Percentiles rank a stretch among this genome's conserved stretches.
Conservation (phyloP, 169 alveolate species). For the Plasmodium cynomolgi region DNA sequence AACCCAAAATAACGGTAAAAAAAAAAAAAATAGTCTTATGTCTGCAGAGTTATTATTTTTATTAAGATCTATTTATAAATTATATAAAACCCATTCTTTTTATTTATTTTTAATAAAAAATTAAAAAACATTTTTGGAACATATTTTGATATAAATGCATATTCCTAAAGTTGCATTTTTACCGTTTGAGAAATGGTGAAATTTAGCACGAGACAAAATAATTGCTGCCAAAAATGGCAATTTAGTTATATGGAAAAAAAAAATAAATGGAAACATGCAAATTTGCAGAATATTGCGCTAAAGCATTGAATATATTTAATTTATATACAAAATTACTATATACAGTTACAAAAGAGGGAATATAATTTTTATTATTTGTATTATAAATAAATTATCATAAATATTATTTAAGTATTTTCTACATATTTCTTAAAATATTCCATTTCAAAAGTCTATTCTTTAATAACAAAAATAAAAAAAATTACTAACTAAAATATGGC, state of each 20-base stretch:
- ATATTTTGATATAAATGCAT: too few relatives aligned
- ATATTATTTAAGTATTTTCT: neutral
- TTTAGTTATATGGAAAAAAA: neutral
- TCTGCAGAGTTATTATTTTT: neutral
- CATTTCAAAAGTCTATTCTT: too few relatives aligned
- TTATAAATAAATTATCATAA: too few relatives aligned
- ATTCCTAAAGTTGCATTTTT: too few relatives aligned
- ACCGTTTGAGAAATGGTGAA: neutral
- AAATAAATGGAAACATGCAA: too few relatives aligned
- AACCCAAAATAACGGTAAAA: neutral
- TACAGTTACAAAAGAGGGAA: neutral
- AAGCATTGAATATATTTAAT: too few relatives aligned
- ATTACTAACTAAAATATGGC: too few relatives aligned
- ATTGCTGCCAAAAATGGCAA: neutral
- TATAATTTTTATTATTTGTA: too few relatives aligned
- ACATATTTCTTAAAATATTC: too few relatives aligned
- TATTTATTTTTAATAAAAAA: too few relatives aligned
- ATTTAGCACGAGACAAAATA: neutral
- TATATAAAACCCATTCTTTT: neutral
- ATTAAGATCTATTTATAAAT: neutral
- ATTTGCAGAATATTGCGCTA: too few relatives aligned
- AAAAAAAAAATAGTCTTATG: neutral
- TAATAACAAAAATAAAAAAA: neutral
- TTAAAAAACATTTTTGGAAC: neutral
- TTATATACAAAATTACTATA: too few relatives aligned